A percentile compares a stretch with the other conserved stretches of the same genome.
phyloP scores from a whole-genome alignment of 108 stramenopile genomes.

The Fragilaria radians region DNA sequence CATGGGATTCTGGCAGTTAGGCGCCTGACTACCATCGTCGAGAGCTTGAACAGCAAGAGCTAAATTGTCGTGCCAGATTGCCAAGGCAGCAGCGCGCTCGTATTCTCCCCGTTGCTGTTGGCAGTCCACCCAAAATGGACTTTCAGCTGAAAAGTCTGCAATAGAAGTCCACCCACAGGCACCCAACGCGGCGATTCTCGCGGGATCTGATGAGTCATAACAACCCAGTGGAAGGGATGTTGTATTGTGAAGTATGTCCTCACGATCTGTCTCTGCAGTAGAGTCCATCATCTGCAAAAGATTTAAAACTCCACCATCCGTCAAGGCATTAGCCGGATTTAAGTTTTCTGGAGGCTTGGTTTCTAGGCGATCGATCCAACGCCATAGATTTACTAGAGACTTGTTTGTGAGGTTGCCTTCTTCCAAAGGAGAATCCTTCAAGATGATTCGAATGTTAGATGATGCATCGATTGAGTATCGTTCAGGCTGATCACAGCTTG shows the following conservation, averaged over 20 bases:
- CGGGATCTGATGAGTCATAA: conserved; percentile 28
- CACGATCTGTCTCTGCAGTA: conserved; percentile 15
- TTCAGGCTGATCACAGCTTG: conserved; percentile 30
- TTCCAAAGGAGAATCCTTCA: conserved; percentile 16
- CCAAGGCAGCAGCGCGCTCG: conserved; percentile 72
- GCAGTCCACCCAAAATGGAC: conserved; percentile 29
- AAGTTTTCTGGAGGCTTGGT: neutral
- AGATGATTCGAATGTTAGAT: conserved; percentile 48
- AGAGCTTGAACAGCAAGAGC: conserved; percentile 61
- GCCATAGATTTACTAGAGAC: conserved; percentile 56
- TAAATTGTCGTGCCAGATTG: conserved; percentile 70
- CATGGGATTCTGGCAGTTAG: conserved; percentile 47
- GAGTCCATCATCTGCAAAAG: conserved; percentile 30
- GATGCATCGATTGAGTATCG: conserved; percentile 59
- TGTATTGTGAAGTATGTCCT: too few species aligned
- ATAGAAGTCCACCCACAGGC: conserved; percentile 53
- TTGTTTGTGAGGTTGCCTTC: conserved; percentile 4
- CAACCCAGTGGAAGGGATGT: conserved; percentile 25
- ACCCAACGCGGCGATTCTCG: conserved; percentile 30
- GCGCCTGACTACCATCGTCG: conserved; percentile 32
- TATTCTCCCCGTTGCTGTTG: conserved; percentile 44
- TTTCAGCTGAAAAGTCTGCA: neutral
- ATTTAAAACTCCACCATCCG: conserved; percentile 55
- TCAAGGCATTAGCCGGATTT: conserved; percentile 43
- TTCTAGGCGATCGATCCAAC: conserved; percentile 75